These are phyloP conservation scores for Trypanosoma conorhini DNA, from an alignment of 208 protist genomes.

Conservation along the genomic window DNA sequence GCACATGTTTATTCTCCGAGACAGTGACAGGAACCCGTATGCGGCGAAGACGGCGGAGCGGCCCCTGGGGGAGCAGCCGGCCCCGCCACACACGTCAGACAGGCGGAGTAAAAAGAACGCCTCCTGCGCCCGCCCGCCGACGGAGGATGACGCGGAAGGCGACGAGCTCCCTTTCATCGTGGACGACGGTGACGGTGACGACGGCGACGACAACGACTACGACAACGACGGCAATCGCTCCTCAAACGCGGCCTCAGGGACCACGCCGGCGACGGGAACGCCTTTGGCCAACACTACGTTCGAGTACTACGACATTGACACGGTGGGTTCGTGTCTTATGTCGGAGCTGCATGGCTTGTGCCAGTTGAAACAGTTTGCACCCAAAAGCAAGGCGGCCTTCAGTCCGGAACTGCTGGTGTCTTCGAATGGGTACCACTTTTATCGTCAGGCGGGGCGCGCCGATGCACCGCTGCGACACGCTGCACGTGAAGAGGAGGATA, in stretches of 20 bases:
- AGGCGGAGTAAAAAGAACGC: slow-evolving; percentile 1
- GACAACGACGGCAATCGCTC: neutral
- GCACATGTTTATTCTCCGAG: slow-evolving; percentile 92
- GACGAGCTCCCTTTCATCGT: neutral
- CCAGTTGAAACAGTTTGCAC: slow-evolving; percentile 39
- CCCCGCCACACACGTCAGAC: neutral
- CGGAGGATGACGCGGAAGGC: neutral
- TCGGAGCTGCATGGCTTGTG: slow-evolving; percentile 76
- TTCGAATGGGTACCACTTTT: slow-evolving; percentile 60
- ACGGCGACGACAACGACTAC: neutral
- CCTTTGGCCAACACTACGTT: slow-evolving; percentile 20
- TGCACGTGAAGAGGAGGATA: neutral
- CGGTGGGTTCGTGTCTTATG: slow-evolving; percentile 49
- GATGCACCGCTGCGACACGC: neutral
- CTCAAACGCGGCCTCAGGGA: slow-evolving; percentile 11
- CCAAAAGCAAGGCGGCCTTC: slow-evolving; percentile 17
- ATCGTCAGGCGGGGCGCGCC: slow-evolving; percentile 19
- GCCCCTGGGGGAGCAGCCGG: neutral
- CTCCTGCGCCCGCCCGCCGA: no score
- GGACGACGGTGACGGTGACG: neutral
- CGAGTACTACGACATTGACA: slow-evolving; percentile 79
- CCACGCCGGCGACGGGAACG: slow-evolving; percentile 8
- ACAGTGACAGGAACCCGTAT: slow-evolving; percentile 38
- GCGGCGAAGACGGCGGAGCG: neutral
- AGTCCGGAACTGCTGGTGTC: slow-evolving; percentile 31